A percentile compares a stretch with the other conserved stretches of the same genome.
Conservation (phyloP, 306 rosid genomes). For the Cucurbita pepo region DNA sequence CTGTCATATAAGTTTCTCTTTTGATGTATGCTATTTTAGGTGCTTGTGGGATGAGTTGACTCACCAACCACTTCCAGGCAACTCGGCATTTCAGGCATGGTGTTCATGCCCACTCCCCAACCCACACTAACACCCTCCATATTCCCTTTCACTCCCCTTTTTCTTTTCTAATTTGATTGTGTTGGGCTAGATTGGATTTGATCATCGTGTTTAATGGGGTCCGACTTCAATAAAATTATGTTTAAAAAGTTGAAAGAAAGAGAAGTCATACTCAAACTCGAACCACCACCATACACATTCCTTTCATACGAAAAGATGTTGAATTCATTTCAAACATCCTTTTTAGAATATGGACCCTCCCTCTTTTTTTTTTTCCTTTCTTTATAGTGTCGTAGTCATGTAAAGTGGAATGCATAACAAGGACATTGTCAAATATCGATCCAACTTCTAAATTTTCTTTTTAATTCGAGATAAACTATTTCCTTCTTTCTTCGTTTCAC, state of each 20-base stretch:
- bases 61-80: constrained; percentile 1
- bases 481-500: too few species aligned
- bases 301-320: constrained; percentile 8
- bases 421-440: too few species aligned
- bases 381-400: neutral
- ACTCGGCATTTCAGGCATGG: neutral
- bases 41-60: constrained; percentile 1
- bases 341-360: constrained; percentile 5
- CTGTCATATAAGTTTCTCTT: neutral
- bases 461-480: too few species aligned
- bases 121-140: neutral
- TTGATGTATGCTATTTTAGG: neutral
- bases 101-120: constrained; percentile 2
- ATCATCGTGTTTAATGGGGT: neutral
- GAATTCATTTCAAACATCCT: neutral
- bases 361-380: neutral
- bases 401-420: neutral
- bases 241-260: constrained; percentile 3
- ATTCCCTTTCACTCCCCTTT: neutral
- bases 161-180: too few species aligned
- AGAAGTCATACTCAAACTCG: constrained; percentile 8
- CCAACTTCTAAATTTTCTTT: too few species aligned
- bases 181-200: neutral
- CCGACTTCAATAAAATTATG: neutral
- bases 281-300: constrained; percentile 28